Conservation (phyloP, 83 land plant genomes). For the Picea abies region DNA sequence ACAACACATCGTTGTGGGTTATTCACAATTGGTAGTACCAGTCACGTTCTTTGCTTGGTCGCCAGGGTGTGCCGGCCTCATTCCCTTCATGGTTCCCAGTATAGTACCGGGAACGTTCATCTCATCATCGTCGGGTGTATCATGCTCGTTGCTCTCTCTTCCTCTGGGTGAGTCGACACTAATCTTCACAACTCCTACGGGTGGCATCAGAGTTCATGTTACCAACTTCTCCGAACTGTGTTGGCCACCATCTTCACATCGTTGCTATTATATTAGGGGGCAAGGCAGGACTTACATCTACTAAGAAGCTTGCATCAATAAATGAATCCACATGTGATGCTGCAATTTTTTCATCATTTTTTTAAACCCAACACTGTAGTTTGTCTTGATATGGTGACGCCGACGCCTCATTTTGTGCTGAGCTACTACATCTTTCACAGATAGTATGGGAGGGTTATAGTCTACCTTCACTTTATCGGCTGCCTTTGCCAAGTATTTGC, state of each 20-base stretch:
- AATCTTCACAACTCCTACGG: no score
- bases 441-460: slow-evolving; percentile 72
- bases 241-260: slow-evolving; percentile 1
- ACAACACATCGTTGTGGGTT: no score
- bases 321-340: slow-evolving; percentile 65
- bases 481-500: slow-evolving; percentile 78
- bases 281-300: slow-evolving; percentile 59
- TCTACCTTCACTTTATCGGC: slow-evolving; percentile 58
- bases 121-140: no score
- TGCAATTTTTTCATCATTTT: slow-evolving; percentile 74
- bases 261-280: slow-evolving; percentile 32
- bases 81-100: no score
- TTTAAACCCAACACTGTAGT: slow-evolving; percentile 81
- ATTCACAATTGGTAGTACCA: no score
- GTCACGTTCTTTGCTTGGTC: no score
- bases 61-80: no score
- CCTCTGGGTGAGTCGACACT: no score
- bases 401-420: slow-evolving; percentile 1
- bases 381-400: slow-evolving; percentile 74
- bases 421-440: slow-evolving; percentile 73
- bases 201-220: no score
- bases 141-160: no score
- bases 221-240: no score
- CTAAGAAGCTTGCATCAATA: slow-evolving; percentile 74
- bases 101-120: no score